Evolutionary conservation across 345 rosid species (phyloP).

Genomic region (Aquilaria yunnanensis): DNA sequence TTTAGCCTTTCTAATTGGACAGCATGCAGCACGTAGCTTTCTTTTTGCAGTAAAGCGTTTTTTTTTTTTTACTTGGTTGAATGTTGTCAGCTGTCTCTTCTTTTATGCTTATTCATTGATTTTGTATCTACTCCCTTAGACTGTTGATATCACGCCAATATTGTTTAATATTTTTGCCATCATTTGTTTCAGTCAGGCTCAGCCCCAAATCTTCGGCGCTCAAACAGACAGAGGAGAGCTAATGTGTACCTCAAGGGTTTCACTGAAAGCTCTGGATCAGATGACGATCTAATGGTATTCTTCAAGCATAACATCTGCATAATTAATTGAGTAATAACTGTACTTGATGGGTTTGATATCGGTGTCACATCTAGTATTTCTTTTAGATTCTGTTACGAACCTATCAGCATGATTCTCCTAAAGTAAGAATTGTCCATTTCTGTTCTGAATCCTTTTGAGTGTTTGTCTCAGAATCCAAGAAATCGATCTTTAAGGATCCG

Average conservation of each 20-base stretch:
- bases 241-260: slow-evolving; percentile 77
- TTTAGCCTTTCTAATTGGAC: no score
- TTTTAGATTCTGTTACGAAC: no score
- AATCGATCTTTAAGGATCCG: slow-evolving; percentile 55
- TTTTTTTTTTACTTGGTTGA: no score
- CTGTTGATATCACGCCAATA: background rate
- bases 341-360: no score
- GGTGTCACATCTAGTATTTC: no score
- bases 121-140: no score
- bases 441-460: slow-evolving; percentile 9
- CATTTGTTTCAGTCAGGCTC: slow-evolving; percentile 45
- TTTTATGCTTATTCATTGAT: no score
- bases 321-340: background rate
- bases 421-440: background rate
- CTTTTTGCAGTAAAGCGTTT: no score
- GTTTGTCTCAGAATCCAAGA: slow-evolving; percentile 49
- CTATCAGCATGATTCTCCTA: no score
- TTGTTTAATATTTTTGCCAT: slow-evolving; percentile 14
- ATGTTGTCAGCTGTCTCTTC: no score
- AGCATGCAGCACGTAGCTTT: no score
- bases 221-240: slow-evolving; percentile 85
- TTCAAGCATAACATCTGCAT: slow-evolving; percentile 4
- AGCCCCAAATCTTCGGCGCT: slow-evolving; percentile 84
- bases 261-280: slow-evolving; percentile 90
- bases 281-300: slow-evolving; percentile 80